Evolutionary conservation across 208 protist genomes (phyloP).

Genomic region (Leishmania tarentolae): DNA sequence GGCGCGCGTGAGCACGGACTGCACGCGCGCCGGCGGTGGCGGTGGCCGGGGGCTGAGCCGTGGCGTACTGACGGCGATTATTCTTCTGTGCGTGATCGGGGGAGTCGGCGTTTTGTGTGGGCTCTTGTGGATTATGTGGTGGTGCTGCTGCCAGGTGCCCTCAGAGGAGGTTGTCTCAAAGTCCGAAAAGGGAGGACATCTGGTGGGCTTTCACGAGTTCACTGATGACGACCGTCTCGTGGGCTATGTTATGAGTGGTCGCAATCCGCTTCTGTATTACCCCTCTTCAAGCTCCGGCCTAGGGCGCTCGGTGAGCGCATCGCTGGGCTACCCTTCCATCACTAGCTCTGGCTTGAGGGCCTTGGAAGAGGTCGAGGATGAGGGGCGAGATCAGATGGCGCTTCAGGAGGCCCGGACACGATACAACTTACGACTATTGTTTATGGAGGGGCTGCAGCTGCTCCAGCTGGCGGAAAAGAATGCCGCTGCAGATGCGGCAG

Average conservation of each 20-base stretch:
- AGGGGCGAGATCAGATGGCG: conserved; percentile 59
- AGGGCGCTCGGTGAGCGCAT: background rate
- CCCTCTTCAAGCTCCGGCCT: background rate
- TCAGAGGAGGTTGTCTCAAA: background rate
- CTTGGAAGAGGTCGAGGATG: conserved; percentile 50
- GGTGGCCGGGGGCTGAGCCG: conserved; percentile 30
- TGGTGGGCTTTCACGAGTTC: conserved; percentile 34
- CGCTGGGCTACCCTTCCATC: background rate
- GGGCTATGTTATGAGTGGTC: conserved; percentile 26
- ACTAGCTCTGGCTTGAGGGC: conserved; percentile 5
- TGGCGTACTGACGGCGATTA: conserved; percentile 36
- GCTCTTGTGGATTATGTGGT: background rate
- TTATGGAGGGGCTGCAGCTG: conserved; percentile 43
- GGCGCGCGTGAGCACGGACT: conserved; percentile 34
- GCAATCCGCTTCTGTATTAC: conserved; percentile 53
- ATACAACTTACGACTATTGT: conserved; percentile 63
- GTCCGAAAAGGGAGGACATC: conserved; percentile 22
- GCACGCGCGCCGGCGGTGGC: conserved; percentile 21
- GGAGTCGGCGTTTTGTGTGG: conserved; percentile 11
- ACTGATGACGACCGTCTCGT: conserved; percentile 15
- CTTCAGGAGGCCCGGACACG: conserved; percentile 69
- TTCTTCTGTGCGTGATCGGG: conserved; percentile 39
- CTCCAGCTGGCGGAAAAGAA: conserved; percentile 54
- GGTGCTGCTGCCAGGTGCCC: background rate
- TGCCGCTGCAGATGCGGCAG: conserved; percentile 35